Evolutionary conservation across 129 eudicot genomes (phyloP).

Genomic region (Lactuca sativa): DNA sequence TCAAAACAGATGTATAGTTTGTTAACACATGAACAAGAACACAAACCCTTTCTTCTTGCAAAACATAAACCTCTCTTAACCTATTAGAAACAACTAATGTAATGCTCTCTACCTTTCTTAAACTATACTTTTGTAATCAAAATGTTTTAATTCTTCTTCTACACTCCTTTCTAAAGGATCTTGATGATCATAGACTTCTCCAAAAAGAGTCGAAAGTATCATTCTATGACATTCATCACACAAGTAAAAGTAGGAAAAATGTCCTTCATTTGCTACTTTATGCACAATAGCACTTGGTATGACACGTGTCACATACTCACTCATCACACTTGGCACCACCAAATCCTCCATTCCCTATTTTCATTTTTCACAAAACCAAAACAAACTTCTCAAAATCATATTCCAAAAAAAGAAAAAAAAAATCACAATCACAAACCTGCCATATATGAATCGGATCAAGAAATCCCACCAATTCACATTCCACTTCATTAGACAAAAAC

Average conservation of each 20-base stretch:
- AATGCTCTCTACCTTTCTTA: background rate
- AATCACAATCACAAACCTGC: slow-evolving; percentile 57
- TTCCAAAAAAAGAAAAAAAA: background rate
- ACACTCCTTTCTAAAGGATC: slow-evolving; percentile 13
- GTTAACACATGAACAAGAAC: too few relatives aligned
- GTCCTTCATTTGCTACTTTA: slow-evolving; percentile 73
- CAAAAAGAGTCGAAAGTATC: slow-evolving; percentile 65
- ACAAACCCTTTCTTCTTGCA: background rate
- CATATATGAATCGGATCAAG: slow-evolving; percentile 89
- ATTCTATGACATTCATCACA: slow-evolving; percentile 80
- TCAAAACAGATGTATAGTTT: too few relatives aligned
- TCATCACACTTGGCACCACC: slow-evolving; percentile 69
- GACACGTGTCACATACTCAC: slow-evolving; percentile 64
- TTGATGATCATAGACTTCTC: slow-evolving; percentile 64
- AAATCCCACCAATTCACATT: slow-evolving; percentile 74
- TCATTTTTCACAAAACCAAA: slow-evolving; percentile 7
- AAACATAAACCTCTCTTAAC: slow-evolving; percentile 1
- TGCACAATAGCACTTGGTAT: slow-evolving; percentile 70
- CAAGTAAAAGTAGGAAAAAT: slow-evolving; percentile 67
- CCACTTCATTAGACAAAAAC: slow-evolving; percentile 52
- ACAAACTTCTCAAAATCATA: background rate
- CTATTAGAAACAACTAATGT: background rate
- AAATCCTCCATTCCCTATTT: slow-evolving; percentile 76
- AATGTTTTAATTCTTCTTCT: slow-evolving; percentile 25
- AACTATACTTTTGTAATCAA: slow-evolving; percentile 30